Evolutionary conservation across 805 yeast species (phyloP).

Genomic region (Lipomyces kockii): DNA sequence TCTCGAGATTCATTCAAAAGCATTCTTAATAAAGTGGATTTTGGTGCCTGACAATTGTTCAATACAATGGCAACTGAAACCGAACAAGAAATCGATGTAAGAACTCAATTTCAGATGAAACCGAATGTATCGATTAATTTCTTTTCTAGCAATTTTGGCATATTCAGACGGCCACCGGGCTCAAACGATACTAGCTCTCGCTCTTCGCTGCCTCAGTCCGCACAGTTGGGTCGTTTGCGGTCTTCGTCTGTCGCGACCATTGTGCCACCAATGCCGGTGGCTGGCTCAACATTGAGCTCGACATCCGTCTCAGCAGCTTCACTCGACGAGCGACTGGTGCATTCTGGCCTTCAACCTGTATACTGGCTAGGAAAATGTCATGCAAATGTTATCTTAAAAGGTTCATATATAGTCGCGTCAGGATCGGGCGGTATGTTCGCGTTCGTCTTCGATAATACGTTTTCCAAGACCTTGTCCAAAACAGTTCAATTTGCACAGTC

Average conservation of each 20-base stretch:
- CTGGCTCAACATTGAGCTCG: constrained; percentile 2
- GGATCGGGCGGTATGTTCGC: constrained; percentile 72
- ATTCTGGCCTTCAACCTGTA: constrained; percentile 57
- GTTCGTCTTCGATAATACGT: constrained; percentile 88
- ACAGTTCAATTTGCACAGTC: constrained; percentile 63
- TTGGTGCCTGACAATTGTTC: constrained; percentile 68
- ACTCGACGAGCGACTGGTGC: constrained; percentile 57
- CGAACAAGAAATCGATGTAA: constrained; percentile 65
- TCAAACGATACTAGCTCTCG: neutral
- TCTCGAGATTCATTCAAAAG: constrained; percentile 85
- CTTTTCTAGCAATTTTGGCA: constrained; percentile 31
- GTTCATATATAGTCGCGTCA: constrained; percentile 59
- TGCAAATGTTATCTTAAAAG: constrained; percentile 67
- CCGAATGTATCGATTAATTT: neutral
- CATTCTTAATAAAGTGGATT: constrained; percentile 91
- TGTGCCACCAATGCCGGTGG: constrained; percentile 10
- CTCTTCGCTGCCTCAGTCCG: neutral
- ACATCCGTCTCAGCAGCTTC: constrained; percentile 27
- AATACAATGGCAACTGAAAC: constrained; percentile 81
- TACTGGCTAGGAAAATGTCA: constrained; percentile 60
- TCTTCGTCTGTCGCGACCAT: constrained; percentile 23
- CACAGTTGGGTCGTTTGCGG: constrained; percentile 10
- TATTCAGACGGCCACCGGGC: constrained; percentile 26
- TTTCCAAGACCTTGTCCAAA: constrained; percentile 82
- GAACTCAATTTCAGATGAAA: constrained; percentile 1